Evolutionary conservation across 2,329 filamentous ascomycete genomes (phyloP).

Genomic region (Huntiella omanensis): DNA sequence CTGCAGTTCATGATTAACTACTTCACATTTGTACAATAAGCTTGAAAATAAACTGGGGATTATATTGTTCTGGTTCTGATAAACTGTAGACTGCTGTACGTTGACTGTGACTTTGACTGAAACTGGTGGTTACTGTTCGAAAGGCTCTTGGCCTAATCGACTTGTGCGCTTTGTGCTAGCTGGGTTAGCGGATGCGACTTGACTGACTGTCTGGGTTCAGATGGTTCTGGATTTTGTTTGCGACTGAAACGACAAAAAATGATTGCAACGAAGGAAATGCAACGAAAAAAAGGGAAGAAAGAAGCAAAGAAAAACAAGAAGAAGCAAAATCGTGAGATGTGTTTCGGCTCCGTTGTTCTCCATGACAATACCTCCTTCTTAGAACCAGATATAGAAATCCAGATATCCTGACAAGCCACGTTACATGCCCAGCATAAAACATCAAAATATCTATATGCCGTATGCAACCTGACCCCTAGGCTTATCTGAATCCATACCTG

Average conservation of each 20-base stretch:
- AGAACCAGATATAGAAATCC: not conserved
- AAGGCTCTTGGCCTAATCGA: not conserved
- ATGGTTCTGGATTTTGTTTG: not conserved
- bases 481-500: constrained; percentile 45
- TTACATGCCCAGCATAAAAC: not conserved
- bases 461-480: constrained; percentile 43
- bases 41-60: not conserved
- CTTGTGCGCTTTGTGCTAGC: not conserved
- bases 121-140: not conserved
- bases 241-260: not conserved
- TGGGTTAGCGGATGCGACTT: not conserved
- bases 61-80: constrained; percentile 4
- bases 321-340: constrained; percentile 1
- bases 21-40: not conserved
- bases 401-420: not conserved
- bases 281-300: not conserved
- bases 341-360: not conserved
- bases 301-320: constrained; percentile 1
- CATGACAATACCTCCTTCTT: not conserved
- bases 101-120: constrained; percentile 1
- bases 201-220: not conserved
- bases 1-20: constrained; percentile 56
- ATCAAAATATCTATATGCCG: constrained; percentile 24
- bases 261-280: too few relatives aligned
- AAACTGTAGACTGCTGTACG: constrained; percentile 1